Evolutionary conservation across 108 stramenopile species (phyloP), one percentile per base, ranked within the genome.

Genomic region (Stephanodiscus minutulus): DNA sequence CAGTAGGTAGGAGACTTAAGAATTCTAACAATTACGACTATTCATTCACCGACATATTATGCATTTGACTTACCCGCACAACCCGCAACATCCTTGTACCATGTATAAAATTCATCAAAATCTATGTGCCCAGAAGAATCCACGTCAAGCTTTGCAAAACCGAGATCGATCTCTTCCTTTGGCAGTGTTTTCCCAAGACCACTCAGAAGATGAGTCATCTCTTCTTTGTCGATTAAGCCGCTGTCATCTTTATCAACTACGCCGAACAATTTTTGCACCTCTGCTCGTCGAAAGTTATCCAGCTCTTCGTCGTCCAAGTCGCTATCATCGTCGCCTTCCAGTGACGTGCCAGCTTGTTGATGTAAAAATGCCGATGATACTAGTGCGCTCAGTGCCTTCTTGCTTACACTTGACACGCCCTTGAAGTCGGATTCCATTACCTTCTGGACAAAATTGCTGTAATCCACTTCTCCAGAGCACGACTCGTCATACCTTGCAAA

Each of bases 391-490:
- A 87, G 52, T 66, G 68, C 66, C 28, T 81, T 81, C 29, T 75
- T 74, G 33, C 54, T 74, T n/a, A 73, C 39, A 37, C 49, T 64
- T 5, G 66, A 66, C 31, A 79, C 81, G 21, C 72, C 77, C 60
- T 79, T 79, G 64, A 85, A 85, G 58, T 85, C 84, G 12, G 66
- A 63, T 58, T 85, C 84, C 86, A 87, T 87, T 27, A 85, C 72
- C 64, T 84, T 87, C 46, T 75, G 55, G 0, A 87, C 82, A 55
- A 87, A 87, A 50, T 83, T 74, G 49, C 65, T 80, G 66, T 87
- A 87, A 48, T 87, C 86, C 8, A 87, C 84, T 61, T 87, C 86
- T 11, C 86, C 86, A 11, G 81, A 79, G 53, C 77, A 87, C 17
- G 73, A 72, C 48, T 72, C 70, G 55, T 87, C 86, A 49, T 87